A percentile compares a stretch with the other conserved stretches of the same genome.
phyloP scores from a whole-genome alignment of 441 rosid genomes.

The Erodium texanum region DNA sequence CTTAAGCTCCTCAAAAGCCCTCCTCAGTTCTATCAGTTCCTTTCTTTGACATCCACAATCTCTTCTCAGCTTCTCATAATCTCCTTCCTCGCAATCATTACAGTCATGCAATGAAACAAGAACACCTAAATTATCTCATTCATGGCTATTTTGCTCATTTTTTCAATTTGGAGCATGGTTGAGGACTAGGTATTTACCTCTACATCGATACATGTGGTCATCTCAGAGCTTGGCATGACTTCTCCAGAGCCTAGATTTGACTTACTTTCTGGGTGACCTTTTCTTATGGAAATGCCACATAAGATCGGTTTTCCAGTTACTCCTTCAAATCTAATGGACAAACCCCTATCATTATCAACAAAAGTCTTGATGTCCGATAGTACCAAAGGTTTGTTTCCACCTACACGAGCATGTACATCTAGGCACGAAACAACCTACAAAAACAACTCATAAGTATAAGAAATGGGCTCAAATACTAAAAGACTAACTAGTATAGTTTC shows the following conservation, averaged over 20 bases:
- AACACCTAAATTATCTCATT: background rate
- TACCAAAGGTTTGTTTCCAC: background rate
- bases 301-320: conserved; percentile 1
- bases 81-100: conserved; percentile 32
- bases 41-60: conserved; percentile 37
- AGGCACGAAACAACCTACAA: conserved; percentile 5
- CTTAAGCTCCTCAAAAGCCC: conserved; percentile 51
- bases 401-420: background rate
- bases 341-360: background rate
- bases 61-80: conserved; percentile 31
- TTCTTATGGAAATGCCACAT: conserved; percentile 4
- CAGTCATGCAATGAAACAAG: conserved; percentile 5
- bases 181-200: background rate
- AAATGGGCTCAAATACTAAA: background rate
- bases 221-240: background rate
- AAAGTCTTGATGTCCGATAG: background rate
- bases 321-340: conserved; percentile 3
- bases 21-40: conserved; percentile 46
- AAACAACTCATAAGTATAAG: background rate
- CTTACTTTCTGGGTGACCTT: background rate
- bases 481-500: background rate
- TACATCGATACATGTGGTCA: background rate
- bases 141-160: background rate
- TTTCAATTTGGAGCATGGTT: background rate
- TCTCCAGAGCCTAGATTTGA: background rate